Conservation (phyloP, 192 early-diverging fungal genomes). For the Gonapodya prolifera region DNA sequence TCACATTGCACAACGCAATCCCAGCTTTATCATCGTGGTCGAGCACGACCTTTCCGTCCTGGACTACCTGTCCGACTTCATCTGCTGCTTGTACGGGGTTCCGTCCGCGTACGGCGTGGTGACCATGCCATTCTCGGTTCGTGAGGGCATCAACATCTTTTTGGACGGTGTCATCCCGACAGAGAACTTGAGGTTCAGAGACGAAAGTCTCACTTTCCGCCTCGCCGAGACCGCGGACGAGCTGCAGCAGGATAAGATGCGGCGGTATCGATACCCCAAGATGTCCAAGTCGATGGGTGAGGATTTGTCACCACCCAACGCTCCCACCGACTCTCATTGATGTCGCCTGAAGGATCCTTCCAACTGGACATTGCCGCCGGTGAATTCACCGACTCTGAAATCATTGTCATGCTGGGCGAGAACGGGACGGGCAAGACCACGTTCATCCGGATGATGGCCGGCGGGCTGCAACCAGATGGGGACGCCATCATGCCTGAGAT, state of each 20-base stretch:
- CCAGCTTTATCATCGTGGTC: conserved; percentile 82
- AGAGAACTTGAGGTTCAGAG: conserved; percentile 97
- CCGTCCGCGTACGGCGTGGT: conserved; percentile 95
- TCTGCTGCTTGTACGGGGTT: conserved; percentile 96
- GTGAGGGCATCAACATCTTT: conserved; percentile 98
- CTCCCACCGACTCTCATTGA: background rate
- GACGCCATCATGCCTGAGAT: conserved; percentile 70
- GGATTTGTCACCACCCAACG: background rate
- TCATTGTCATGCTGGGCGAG: conserved; percentile 95
- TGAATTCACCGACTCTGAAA: conserved; percentile 91
- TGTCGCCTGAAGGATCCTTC: conserved; percentile 48
- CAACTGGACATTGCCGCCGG: conserved; percentile 64
- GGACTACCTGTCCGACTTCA: conserved; percentile 95
- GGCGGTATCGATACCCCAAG: conserved; percentile 70
- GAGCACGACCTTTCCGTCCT: conserved; percentile 98
- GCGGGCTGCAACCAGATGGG: conserved; percentile 61
- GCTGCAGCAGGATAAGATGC: conserved; percentile 43
- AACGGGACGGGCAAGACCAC: conserved; percentile 98
- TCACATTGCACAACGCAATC: background rate
- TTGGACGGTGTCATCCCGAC: conserved; percentile 92
- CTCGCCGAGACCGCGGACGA: conserved; percentile 76
- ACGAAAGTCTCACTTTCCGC: conserved; percentile 85
- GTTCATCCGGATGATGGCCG: conserved; percentile 87
- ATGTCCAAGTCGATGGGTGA: conserved; percentile 69
- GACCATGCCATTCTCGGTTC: conserved; percentile 88